Conservation (phyloP, 371 early-diverging fungal species). For the Parasitella parasitica region DNA sequence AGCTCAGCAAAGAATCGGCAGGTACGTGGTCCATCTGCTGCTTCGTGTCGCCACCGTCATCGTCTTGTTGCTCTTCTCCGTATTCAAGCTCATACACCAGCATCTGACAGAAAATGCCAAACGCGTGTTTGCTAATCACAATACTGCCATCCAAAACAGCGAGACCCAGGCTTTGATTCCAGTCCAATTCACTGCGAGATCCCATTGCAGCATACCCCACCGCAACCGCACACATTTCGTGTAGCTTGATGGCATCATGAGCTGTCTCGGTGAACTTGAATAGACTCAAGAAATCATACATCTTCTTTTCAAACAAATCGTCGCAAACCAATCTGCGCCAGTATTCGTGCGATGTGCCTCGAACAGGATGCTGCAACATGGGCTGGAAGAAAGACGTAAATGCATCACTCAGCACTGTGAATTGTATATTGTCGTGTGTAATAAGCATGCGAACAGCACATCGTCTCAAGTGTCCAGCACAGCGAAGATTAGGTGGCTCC, state of each 20-base stretch:
- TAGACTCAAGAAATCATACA: slow-evolving; percentile 17
- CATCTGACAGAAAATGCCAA: slow-evolving; percentile 38
- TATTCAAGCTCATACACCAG: slow-evolving; percentile 31
- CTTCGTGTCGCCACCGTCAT: background rate
- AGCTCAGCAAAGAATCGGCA: background rate
- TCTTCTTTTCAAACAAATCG: slow-evolving; percentile 11
- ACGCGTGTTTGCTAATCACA: slow-evolving; percentile 6
- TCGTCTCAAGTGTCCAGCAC: slow-evolving; percentile 8
- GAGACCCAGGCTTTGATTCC: slow-evolving; percentile 18
- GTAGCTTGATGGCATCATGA: slow-evolving; percentile 28
- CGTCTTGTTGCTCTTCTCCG: background rate
- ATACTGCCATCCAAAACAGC: background rate
- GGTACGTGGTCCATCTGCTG: background rate
- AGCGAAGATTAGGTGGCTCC: background rate
- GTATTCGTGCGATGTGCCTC: background rate
- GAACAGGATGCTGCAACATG: slow-evolving; percentile 2
- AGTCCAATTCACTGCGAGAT: background rate
- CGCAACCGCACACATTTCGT: slow-evolving; percentile 36
- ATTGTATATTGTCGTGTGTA: slow-evolving; percentile 22
- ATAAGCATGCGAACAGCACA: slow-evolving; percentile 14
- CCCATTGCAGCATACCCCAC: slow-evolving; percentile 26
- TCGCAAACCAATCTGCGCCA: slow-evolving; percentile 17
- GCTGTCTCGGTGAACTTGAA: slow-evolving; percentile 22
- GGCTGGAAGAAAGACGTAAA: slow-evolving; percentile 22
- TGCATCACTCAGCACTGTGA: slow-evolving; percentile 17